These are phyloP conservation scores for Boletus tomentosulus DNA, from an alignment of 768 basidiomycete species.

Conservation along the genomic window DNA sequence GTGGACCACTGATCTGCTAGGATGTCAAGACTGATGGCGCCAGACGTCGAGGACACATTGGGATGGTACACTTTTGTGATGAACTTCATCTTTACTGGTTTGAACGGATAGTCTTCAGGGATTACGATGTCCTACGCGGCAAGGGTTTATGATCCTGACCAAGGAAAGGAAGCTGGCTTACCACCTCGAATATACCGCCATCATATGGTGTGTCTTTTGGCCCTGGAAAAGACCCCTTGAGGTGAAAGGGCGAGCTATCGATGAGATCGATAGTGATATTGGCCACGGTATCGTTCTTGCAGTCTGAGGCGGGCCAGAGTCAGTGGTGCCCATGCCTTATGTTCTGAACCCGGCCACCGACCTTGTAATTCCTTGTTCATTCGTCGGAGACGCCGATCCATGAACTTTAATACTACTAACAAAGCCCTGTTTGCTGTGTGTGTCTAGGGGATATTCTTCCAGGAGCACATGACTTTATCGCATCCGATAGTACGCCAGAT, in stretches of 20 bases:
- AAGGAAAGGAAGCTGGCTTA: conserved; percentile 39
- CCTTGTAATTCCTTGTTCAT: conserved; percentile 91
- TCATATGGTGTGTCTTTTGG: conserved; percentile 92
- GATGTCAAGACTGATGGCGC: conserved; percentile 91
- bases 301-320: conserved; percentile 49
- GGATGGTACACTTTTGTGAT: conserved; percentile 96
- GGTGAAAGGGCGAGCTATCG: conserved; percentile 87
- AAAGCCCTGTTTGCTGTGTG: too few species aligned
- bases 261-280: conserved; percentile 83
- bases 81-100: conserved; percentile 98
- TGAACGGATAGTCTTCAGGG: conserved; percentile 86
- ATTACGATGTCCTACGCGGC: conserved; percentile 77
- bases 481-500: too few species aligned
- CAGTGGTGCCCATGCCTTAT: too few species aligned
- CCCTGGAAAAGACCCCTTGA: conserved; percentile 87
- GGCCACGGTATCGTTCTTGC: conserved; percentile 92
- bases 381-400: conserved; percentile 86
- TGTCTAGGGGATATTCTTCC: too few species aligned
- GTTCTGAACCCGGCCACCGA: conserved; percentile 25
- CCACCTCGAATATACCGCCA: conserved; percentile 88
- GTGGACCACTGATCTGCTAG: conserved; percentile 88
- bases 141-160: conserved; percentile 1
- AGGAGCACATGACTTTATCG: too few species aligned
- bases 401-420: conserved; percentile 23
- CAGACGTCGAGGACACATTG: conserved; percentile 90